Evolutionary conservation across 768 basidiomycete species (phyloP), one percentile per base, ranked within the genome.

Genomic region (Fibroporia radiculosa): DNA sequence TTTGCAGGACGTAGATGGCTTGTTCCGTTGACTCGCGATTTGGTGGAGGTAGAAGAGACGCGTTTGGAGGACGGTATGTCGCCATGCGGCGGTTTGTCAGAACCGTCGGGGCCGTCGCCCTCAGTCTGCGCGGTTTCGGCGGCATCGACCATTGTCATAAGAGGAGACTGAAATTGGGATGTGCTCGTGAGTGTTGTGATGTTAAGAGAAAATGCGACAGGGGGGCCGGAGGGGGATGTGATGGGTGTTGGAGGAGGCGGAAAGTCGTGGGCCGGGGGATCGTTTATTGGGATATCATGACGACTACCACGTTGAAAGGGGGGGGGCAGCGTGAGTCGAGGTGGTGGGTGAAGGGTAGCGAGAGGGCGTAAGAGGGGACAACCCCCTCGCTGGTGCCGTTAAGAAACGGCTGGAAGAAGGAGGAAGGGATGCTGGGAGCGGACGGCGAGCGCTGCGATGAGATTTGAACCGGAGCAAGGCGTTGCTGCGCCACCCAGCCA

Each of bases 51-150:
- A 34, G 40, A 19, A 38, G 29, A 44, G 40, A 32, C 38, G 24
- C 28, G 23, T 8, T 41, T 27, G 31, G 26, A 33, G 10, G 47
- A 32, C 8, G 39, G 42, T 42, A 49, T 28, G 31, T 13, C 51
- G 20, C 50, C 49, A 56, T 56, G 69, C 52, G 77, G 73, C 22
- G 78, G 77, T 66, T 75, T 78, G 62, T 82, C 80, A 56, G 77
- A 66, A 45, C 72, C 66, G 56, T 82, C 79, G 38, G 70, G 65
- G 40, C 71, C 68, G 50, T 82, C 80, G 47, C 71, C 68, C 49
- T 81, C 79, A 40, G 71, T 61, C 54, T 72, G 71, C 22, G 75
- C 56, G 29, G 76, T 63, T 49, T 77, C 77, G 56, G 73, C 67
- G 43, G 72, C 64, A 53, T 72, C 68, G 51, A 63, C 67, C 50